Evolutionary conservation across 345 rosid species (phyloP), one percentile per base, ranked within the genome.

Genomic region (Camelina sativa): DNA sequence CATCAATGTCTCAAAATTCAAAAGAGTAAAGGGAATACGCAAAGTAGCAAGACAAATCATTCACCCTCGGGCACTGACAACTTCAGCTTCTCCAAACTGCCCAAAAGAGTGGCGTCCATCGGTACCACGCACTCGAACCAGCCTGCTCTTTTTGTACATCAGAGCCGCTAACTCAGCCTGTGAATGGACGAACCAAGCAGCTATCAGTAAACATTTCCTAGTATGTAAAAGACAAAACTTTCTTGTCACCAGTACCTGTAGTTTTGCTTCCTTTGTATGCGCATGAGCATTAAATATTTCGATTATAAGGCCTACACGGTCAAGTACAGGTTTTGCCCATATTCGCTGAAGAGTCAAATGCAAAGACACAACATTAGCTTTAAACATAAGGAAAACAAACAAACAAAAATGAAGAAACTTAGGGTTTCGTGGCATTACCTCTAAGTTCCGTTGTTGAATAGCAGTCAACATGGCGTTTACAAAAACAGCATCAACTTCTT

Each of bases 211-310:
- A 20, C 2, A 2, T 5, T 46, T 61, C 59, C 5, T 32, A 43
- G 50, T 7, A n/a, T 12, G 22, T 32, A 17, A n/a, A 32, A 32
- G 61, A 5, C 16, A 13, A 68, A 57, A 44, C 28, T 63, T 19
- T 47, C 69, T 11, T 41, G 7, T 67, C 51, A 75, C 55, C 59
- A 15, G n/a, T 60, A 93, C 98, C 96, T 94, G 98, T 8, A 94
- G 82, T 80, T 90, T 91, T 13, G 95, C 98, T 87, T 94, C 96
- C 68, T 86, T 91, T 1, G 97, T 83, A 66, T 90, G 93, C 4
- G 97, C 98, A 87, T 91, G 98, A 51, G 96, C 96, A 84, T 90
- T 91, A 67, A 94, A 94, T 82, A 91, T 94, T 82, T 90, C 98
- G 43, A 94, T 90, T 63, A 94, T 94, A 71, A 94, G 93, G 28